Base-by-base conservation (phyloP, 139 green algal species). In the Yamagishiella unicocca region DNA sequence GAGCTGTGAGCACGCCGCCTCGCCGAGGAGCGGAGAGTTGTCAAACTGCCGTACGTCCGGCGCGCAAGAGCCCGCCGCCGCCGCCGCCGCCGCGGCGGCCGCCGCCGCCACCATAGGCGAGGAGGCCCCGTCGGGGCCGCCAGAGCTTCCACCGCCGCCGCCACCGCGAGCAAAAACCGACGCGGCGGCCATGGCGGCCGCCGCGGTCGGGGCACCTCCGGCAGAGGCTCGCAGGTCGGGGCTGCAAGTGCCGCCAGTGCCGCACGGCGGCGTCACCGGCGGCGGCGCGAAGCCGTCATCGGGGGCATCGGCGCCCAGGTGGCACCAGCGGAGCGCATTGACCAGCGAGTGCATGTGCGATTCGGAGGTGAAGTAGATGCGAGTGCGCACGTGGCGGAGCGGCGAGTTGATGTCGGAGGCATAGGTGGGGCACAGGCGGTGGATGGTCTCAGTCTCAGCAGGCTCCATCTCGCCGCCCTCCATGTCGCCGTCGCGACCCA, bases 321-420 rank as follows among this genome's bases (percentile, higher is more conserved):
- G 93, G 83, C 94, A 95, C 88, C 95, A 98, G 42, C 95, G 94
- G 81, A 99, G 91, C 45, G 99, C 95, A 87, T 99, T 99, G 83
- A 99, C 88, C 37, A 99, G 91, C 9, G 96, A 97, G 91, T 99
- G 97, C 78, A 99, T 96, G 90, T 99, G 97, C 1, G 89, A 96
- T 96, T 92, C 90, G 21, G 93, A 97, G 19, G 97, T 99, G 93
- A 99, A 99, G 95, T 99, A 99, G 92, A 99, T 97, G 90, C 97
- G 95, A 14, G 97, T 99, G 71, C 97, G 95, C 64, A 99, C 97
- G 86, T 99, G 97, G n/a, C 97, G 92, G 82, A 98, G 92, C 1
- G 97, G 96, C 10, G 95, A 98, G 92, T 98, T 98, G 76, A 99
- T 96, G 90, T 98, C 95, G 2, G 95, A 92, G 37, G 97, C 96